Percentiles rank a stretch among this genome's conserved stretches.
Conservation (phyloP, 2,329 filamentous ascomycete species). For the Fusarium anguioides region DNA sequence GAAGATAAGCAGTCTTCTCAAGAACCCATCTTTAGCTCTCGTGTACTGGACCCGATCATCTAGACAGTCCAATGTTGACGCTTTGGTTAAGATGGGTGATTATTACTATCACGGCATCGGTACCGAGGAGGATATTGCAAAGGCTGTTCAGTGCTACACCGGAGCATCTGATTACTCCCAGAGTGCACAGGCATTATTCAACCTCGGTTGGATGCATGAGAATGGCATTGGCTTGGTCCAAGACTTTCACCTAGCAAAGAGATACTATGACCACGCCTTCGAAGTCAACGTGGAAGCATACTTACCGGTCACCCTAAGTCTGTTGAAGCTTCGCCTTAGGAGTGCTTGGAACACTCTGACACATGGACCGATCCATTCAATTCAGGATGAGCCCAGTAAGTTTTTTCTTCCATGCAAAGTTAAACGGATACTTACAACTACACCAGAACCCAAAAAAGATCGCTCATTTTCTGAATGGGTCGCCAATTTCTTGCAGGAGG, state of each 20-base stretch:
- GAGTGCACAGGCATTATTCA: slow-evolving; percentile 95
- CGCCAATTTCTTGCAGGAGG: slow-evolving; percentile 81
- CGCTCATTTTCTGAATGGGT: slow-evolving; percentile 90
- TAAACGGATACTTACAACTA: slow-evolving; percentile 44
- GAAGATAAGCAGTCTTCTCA: slow-evolving; percentile 54
- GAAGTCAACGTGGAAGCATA: slow-evolving; percentile 95
- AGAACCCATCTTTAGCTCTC: slow-evolving; percentile 74
- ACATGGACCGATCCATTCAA: slow-evolving; percentile 90
- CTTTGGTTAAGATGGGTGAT: slow-evolving; percentile 97
- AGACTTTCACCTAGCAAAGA: slow-evolving; percentile 96
- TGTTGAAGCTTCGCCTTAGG: slow-evolving; percentile 84
- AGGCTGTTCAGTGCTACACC: slow-evolving; percentile 92
- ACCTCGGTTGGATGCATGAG: slow-evolving; percentile 99
- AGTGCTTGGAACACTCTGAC: slow-evolving; percentile 97
- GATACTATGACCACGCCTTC: slow-evolving; percentile 92
- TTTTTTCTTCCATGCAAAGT: slow-evolving; percentile 8
- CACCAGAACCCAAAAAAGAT: slow-evolving; percentile 72
- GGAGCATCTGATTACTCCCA: slow-evolving; percentile 91
- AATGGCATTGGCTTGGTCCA: slow-evolving; percentile 93
- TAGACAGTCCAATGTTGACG: slow-evolving; percentile 91
- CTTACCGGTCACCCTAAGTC: slow-evolving; percentile 86
- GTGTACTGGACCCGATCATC: slow-evolving; percentile 97
- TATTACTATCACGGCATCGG: slow-evolving; percentile 92
- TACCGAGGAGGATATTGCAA: slow-evolving; percentile 76
- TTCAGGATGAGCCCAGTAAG: slow-evolving; percentile 87